Conservation (phyloP, 2,329 filamentous ascomycete species). For the Xylariales sp. region DNA sequence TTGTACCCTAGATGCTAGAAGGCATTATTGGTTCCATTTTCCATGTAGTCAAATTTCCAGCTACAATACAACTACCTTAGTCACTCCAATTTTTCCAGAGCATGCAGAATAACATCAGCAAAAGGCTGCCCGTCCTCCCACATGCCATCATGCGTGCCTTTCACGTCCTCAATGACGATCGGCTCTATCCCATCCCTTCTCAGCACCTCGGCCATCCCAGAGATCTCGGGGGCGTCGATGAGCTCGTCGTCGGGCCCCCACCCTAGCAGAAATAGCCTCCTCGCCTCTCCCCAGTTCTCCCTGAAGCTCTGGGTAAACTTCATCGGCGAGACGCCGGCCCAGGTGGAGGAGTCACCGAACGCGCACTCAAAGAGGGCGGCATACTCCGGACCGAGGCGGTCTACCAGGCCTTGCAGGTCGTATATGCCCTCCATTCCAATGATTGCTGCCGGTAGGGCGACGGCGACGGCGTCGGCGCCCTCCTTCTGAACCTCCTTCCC, state of each 20-base stretch:
- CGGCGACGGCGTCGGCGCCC: slow-evolving; percentile 11
- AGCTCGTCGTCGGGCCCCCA: slow-evolving; percentile 44
- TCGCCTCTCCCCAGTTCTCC: slow-evolving; percentile 28
- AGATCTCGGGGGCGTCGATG: slow-evolving; percentile 54
- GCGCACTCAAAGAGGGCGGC: slow-evolving; percentile 52
- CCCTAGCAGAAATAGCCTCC: slow-evolving; percentile 30
- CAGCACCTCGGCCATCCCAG: slow-evolving; percentile 48
- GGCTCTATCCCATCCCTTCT: slow-evolving; percentile 29
- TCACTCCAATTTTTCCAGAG: neutral
- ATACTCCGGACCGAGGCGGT: slow-evolving; percentile 45
- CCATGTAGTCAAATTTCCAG: no score
- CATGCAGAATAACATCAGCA: neutral
- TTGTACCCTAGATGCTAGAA: no score
- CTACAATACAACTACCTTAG: no score
- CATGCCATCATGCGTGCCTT: slow-evolving; percentile 6
- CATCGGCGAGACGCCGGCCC: slow-evolving; percentile 54
- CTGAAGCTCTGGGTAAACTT: slow-evolving; percentile 36
- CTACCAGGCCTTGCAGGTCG: slow-evolving; percentile 51
- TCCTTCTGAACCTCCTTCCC: no score
- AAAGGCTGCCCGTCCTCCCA: slow-evolving; percentile 5
- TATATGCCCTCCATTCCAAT: slow-evolving; percentile 64
- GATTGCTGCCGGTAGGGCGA: slow-evolving; percentile 45
- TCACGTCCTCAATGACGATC: slow-evolving; percentile 4
- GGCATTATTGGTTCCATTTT: no score
- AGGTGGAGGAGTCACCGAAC: slow-evolving; percentile 53